Evolutionary conservation across 2,329 filamentous ascomycete genomes (phyloP), one percentile per base, ranked within the genome.

Genomic region (Blastomyces parvus): DNA sequence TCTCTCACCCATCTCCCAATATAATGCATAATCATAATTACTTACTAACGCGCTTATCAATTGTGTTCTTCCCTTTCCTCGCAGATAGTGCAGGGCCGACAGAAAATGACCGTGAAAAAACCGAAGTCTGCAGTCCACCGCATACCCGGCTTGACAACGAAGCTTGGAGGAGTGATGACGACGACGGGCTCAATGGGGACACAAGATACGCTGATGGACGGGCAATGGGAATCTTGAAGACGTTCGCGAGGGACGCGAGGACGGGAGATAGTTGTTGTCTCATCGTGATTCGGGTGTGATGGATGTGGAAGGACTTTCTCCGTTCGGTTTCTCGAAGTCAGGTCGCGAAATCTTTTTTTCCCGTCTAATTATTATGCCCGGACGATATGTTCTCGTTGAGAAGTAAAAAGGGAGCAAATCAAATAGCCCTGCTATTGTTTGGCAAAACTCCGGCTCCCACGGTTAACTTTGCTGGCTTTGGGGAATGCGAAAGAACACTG

Each of bases 11-110:
- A 11, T 52, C 22, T 22, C 50, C 22, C 50, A 22, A 48, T 22
- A 17, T 33, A 8, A 3, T 48, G 3, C 3, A 50, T 25, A 50
- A 22, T 11, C 11, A 9, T 17, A 61, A 36, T 56, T n/a, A 75
- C 78, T 58, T 73, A 81, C 79, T 80, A 60, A 81, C 75, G 71
- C 78, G 70, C 64, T 72, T 73, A 64, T 81, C 78, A 19, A 67
- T 67, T 19, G 69, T 68, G 0, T 69, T 66, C 2, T 67, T 70
- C 14, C 67, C 69, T 63, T 77, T 77, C 61, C 78, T 76, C 64
- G 78, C 77, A n/a, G 73, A 70, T 25, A 77, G 67, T 9, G 71
- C 65, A 38, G 72, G 68, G 33, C 75, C 78, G 6, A 75, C 75
- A 13, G 77, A 79, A 66, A 80, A 80, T 3, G 74, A 64, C 36